Percentiles rank a stretch among this genome's conserved stretches.
Conservation (phyloP, 768 basidiomycete genomes). For the Russula sp. region DNA sequence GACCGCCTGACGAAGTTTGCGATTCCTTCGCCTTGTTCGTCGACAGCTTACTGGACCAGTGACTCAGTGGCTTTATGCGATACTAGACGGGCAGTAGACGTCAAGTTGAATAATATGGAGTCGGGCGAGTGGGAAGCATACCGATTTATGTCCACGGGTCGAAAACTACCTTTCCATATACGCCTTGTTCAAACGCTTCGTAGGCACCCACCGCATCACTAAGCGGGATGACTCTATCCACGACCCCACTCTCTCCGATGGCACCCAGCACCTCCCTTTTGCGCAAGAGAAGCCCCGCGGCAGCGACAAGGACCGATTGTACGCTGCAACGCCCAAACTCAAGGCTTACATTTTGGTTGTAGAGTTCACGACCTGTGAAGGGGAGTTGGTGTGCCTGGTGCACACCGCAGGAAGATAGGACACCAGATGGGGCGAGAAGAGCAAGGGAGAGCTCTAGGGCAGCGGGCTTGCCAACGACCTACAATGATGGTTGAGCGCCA, state of each 20-base stretch:
- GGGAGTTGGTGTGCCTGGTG: conserved; percentile 52
- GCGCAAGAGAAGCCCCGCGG: conserved; percentile 61
- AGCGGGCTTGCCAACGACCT: conserved; percentile 67
- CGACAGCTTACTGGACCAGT: conserved; percentile 36
- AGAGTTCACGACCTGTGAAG: conserved; percentile 50
- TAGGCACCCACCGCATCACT: conserved; percentile 54
- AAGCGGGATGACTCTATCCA: conserved; percentile 62
- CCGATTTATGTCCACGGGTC: conserved; percentile 50
- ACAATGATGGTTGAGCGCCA: neutral
- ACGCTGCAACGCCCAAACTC: conserved; percentile 82
- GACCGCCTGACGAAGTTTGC: conserved; percentile 47
- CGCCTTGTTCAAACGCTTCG: conserved; percentile 62
- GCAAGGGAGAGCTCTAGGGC: conserved; percentile 63
- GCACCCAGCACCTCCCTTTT: conserved; percentile 69
- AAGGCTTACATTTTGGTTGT: conserved; percentile 73
- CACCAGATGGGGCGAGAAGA: conserved; percentile 69
- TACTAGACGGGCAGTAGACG: conserved; percentile 4
- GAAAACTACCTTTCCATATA: conserved; percentile 71
- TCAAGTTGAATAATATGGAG: conserved; percentile 10
- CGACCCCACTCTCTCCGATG: conserved; percentile 58
- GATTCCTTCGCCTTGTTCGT: conserved; percentile 52
- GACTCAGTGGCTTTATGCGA: conserved; percentile 1
- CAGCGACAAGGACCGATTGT: conserved; percentile 67
- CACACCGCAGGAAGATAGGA: conserved; percentile 69
- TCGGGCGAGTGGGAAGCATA: neutral